Evolutionary conservation across 495 filamentous ascomycete genomes (phyloP), one percentile per base, ranked within the genome.

Genomic region (Aspergillus wentii): DNA sequence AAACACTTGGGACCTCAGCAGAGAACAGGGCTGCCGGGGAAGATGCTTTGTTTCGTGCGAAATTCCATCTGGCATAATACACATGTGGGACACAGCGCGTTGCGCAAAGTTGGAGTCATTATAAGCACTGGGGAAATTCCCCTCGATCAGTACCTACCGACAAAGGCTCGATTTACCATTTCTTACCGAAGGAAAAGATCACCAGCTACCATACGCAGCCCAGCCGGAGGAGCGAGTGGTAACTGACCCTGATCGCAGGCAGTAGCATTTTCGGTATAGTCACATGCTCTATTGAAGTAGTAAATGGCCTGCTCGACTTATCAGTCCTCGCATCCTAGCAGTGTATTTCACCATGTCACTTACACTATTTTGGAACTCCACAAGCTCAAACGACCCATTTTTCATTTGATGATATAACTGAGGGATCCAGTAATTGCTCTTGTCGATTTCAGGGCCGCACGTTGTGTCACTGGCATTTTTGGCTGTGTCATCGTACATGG

Each of bases 341-440:
- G 3, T n/a, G 3, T n/a, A 29, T 13, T n/a, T 4, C 11, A 6
- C 14, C 26, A 4, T 25, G 2, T 7, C 2, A 36, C 40, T 22
- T 47, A 46, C 48, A 29, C 20, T 51, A 10, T 17, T 31, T 16
- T 42, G 30, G 38, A 43, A 35, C 35, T 54, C 40, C 22, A 50
- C 23, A 17, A 51, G 13, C 44, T 52, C 44, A 28, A 91, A 83
- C 20, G 63, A 64, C 7, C 76, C 77, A 44, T 81, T 80, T 46
- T 70, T 58, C 22, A 69, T 66, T 17, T 70, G 63, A 62, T 78
- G 85, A 60, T 79, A 88, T n/a, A 89, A 66, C 30, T 62, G 62
- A 2, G 85, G 85, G 40, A 81, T 72, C 86, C 86, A 91, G 62
- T 91, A 90, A 61, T 80, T 80, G 49, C 78, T 83, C 48, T 78